Evolutionary conservation across 2,329 filamentous ascomycete species (phyloP), one percentile per base, ranked within the genome.

Genomic region (Claviceps fusiformis): DNA sequence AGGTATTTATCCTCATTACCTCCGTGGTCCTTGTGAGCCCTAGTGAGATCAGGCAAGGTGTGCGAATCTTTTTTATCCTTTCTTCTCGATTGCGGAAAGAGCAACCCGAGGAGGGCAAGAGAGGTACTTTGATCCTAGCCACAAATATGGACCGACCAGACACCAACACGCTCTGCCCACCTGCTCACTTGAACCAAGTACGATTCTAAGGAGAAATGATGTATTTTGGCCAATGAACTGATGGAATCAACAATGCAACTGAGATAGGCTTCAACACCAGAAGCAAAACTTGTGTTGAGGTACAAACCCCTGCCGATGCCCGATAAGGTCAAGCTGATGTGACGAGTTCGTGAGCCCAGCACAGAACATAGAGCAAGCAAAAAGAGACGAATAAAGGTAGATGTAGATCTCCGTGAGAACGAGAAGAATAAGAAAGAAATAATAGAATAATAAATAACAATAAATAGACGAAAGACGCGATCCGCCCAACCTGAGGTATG

Each of bases 31-130:
- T 37, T 46, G 53, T 39, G 48, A 52, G 49, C 37, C 31, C 55
- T 48, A 45, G 48, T 43, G 48, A 54, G 52, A 43, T 49, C 41
- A 49, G 44, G 52, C 24, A 44, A 52, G 15, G 29, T 54, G 24
- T 41, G 48, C 24, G 35, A 24, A 1, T 41, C 27, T 15, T 5
- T 2, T 39, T 19, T 31, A 31, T 27, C n/a, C 31, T 29, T 46
- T 41, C 33, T n/a, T 41, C 41, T 51, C 47, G 47, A 47, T 35
- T 53, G 50, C 27, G 55, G 55, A 51, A 63, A 47, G 56, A 54
- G 56, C 56, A 57, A 53, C 37, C 50, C 24, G 37, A 33, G 17
- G 19, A 17, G 11, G 27, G 37, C 45, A 41, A 37, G n/a, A 46
- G 35, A 29, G n/a, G 44, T 43, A 27, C 41, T 10, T 35, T 29